Evolutionary conservation across 1,284 basidiomycete genomes (phyloP), one percentile per base, ranked within the genome.

Genomic region (Calocybe gambosa): DNA sequence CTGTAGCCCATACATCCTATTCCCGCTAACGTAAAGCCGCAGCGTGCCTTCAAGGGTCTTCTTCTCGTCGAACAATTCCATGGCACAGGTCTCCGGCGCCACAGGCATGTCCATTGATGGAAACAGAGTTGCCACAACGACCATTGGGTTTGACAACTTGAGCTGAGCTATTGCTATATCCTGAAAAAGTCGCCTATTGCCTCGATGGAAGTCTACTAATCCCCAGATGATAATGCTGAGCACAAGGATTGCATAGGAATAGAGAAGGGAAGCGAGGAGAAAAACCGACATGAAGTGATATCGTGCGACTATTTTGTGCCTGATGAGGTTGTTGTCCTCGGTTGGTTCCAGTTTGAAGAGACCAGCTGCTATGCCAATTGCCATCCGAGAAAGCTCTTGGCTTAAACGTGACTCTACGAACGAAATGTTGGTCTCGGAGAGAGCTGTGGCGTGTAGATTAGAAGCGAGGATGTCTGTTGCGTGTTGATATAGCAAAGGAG

Each of bases 331-430:
- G 7, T 38, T 20, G 12, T 16, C 20, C 1, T 38, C 15, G 15
- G 43, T 31, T 10, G 43, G 35, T 8, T 20, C 34, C 4, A 26
- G 12, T 10, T 31, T 12, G 35, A 38, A 39, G 2, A 21, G 19
- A 19, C 26, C 37, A 21, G 37, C 37, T 12, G 34, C 16, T 5
- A 45, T 16, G 3, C 26, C 44, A 12, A 39, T 28, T n/a, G 44
- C 26, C 7, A 45, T 45, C 28, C 44, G 20, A 1, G 44, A 39
- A 33, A 45, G 44, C n/a, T 45, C 44, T 33, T 45, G 36, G 29
- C 20, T 39, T 8, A 45, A 20, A 2, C n/a, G 25, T 13, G 36
- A 23, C 21, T 45, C 44, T 5, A 45, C 28, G 12, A 10, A 23
- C 10, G 35, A 7, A 7, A 39, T 7, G 29, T 34, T 38, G 6